These are phyloP conservation scores for Fraxinus cuspidata DNA, from an alignment of 257 asterid species.

Conservation along the genomic window DNA sequence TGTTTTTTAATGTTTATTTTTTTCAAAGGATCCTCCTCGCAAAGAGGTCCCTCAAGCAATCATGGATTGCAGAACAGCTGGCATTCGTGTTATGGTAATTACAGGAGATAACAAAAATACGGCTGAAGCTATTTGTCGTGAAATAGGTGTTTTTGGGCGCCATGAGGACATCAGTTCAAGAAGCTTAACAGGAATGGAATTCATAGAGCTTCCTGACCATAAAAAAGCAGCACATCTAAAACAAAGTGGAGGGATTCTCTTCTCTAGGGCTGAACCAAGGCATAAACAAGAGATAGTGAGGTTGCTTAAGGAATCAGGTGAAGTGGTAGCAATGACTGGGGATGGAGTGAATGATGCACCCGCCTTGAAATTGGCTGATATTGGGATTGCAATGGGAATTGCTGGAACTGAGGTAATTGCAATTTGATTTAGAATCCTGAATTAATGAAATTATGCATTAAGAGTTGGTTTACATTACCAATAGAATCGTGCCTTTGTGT, in stretches of 20 bases:
- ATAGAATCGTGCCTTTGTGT: too few species aligned
- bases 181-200: conserved; percentile 94
- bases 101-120: conserved; percentile 97
- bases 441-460: conserved; percentile 10
- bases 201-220: conserved; percentile 56
- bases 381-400: conserved; percentile 99
- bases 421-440: background rate
- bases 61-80: conserved; percentile 95
- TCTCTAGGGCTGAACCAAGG: conserved; percentile 99
- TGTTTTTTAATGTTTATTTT: conserved; percentile 11
- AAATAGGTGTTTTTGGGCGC: conserved; percentile 88
- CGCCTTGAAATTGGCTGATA: conserved; percentile 92
- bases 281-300: conserved; percentile 98
- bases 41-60: conserved; percentile 94
- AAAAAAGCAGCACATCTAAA: conserved; percentile 61
- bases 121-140: conserved; percentile 97
- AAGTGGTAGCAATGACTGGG: conserved; percentile 99
- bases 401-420: conserved; percentile 85
- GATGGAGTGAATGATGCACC: conserved; percentile 99
- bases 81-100: conserved; percentile 96
- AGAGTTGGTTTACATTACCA: background rate
- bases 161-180: conserved; percentile 66
- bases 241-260: conserved; percentile 84
- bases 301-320: conserved; percentile 92
- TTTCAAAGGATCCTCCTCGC: conserved; percentile 83